These are phyloP conservation scores for Tephrocybe rancida DNA, from an alignment of 768 basidiomycete genomes.

Conservation along the genomic window DNA sequence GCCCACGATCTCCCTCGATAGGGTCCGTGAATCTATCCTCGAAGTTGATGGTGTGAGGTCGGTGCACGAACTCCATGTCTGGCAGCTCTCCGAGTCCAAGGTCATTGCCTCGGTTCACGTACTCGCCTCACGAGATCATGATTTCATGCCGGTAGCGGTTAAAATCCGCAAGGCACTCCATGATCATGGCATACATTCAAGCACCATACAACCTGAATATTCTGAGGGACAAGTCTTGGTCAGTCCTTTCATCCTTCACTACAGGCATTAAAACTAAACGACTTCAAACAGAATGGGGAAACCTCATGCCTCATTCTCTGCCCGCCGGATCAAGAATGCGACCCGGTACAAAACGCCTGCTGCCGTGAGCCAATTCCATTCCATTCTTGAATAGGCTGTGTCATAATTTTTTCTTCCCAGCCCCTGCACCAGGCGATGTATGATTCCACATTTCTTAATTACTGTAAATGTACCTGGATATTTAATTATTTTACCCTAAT, in stretches of 20 bases:
- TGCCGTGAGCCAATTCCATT: conserved; percentile 62
- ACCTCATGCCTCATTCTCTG: conserved; percentile 74
- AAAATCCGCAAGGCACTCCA: conserved; percentile 87
- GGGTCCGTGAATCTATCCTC: conserved; percentile 80
- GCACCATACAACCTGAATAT: conserved; percentile 94
- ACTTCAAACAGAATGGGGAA: conserved; percentile 42
- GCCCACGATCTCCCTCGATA: conserved; percentile 84
- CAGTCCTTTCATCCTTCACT: background rate
- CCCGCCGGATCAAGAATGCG: conserved; percentile 67
- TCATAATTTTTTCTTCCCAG: conserved; percentile 25
- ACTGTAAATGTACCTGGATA: conserved; percentile 13
- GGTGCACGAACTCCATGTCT: conserved; percentile 93
- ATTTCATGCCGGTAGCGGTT: conserved; percentile 90
- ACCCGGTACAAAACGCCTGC: conserved; percentile 72
- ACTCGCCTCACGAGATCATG: conserved; percentile 73
- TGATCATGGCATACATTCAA: conserved; percentile 90
- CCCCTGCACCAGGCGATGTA: conserved; percentile 50
- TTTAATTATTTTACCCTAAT: conserved; percentile 24
- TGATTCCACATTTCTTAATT: conserved; percentile 3
- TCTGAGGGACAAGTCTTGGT: conserved; percentile 57
- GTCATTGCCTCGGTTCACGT: conserved; percentile 97
- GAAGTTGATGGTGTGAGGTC: conserved; percentile 84
- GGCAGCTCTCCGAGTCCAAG: conserved; percentile 96
- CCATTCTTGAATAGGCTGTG: background rate
- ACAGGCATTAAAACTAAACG: conserved; percentile 4